Evolutionary conservation across 345 rosid genomes (phyloP), one percentile per base, ranked within the genome.

Genomic region (Erysimum cheiranthoides): DNA sequence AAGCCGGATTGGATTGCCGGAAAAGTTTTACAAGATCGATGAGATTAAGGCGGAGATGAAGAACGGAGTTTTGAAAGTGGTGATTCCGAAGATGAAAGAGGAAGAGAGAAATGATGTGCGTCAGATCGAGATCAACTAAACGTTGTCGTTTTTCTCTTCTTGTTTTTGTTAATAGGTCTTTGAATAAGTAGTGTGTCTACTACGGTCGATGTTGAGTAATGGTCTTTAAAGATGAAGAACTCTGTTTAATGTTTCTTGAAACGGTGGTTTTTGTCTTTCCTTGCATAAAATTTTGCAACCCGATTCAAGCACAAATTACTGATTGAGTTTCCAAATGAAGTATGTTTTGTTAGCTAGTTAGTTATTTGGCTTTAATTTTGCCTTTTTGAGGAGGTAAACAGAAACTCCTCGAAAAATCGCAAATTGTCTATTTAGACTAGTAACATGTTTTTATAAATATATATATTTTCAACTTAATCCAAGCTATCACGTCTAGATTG

Each of bases 31-130:
- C 49, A 80, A 36, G 53, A 30, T 36, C 1, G 89, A 86, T 18
- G 75, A 83, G 79, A 89, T 92, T 6, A 86, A 81, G 77, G 96
- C 98, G 14, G 97, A 91, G 88, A 89, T 93, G 97, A 93, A 87
- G 84, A 85, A 93, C 31, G 98, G 97, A 0, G 97, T 91, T 53
- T 50, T 93, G 80, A 89, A 82, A 73, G 87, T 93, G 45, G 79
- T 77, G n/a, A 82, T 93, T 69, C 93, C 98, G 0, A 93, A 91
- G 89, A 82, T 86, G 25, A 86, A 89, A 66, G 89, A 86, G 12
- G 85, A 87, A 11, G 93, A 88, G 78, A 73, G 84, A 56, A 59
- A 45, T 47, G 81, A 87, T 50, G 93, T 88, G 2, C 61, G 82
- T 18, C 72, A 84, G 34, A 86, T 91, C 14, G 75, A 74, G 5